Base-by-base conservation (phyloP, 495 filamentous ascomycete genomes). In the Chaetomium tenue region DNA sequence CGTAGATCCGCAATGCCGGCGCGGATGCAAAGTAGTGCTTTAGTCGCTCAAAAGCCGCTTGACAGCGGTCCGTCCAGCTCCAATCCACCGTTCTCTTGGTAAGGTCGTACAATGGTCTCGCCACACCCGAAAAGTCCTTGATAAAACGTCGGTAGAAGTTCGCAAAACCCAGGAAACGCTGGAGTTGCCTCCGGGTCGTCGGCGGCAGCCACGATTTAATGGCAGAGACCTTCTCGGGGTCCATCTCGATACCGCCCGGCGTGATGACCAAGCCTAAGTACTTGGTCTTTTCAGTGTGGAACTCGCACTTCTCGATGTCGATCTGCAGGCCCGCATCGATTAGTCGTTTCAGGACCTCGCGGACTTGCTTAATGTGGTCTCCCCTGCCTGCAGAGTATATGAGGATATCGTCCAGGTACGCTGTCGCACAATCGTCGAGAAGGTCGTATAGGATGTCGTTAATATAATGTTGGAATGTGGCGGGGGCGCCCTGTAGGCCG, bases 61-160 rank as follows among this genome's bases (percentile, higher is more conserved):
- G 5, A 2, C 22, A 25, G 15, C 5, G 7, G 5, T 22, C 39
- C 28, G 20, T 51, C 54, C 22, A 64, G 39, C 2, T 11, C 20
- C 42, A 64, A 3, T 8, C 7, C 9, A 3, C 12, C 7, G 25
- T 40, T 25, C 54, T 53, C 30, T 62, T 58, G 2, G 28, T 37
- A 1, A 58, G 37, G 0, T 54, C 15, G 20, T 42, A 23, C 2
- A 67, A 20, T 4, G 40, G 65, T 26, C 39, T 28, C 0, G 30
- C 28, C 0, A 67, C 25, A 2, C 30, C 12, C 3, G 13, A 28
- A 16, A 46, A 70, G 15, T 28, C 26, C 12, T 30, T 0, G 1
- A 70, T 37, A 16, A 70, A 70, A 6, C 48, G 44, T 15, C 54
- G 22, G 23, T 67, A 70, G 23, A 70, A 70, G 28, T 67, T 67